A percentile compares a stretch with the other conserved stretches of the same genome.
Evolutionary conservation across 1,284 basidiomycete genomes (phyloP).

Genomic region (Phenoliferia sp.): DNA sequence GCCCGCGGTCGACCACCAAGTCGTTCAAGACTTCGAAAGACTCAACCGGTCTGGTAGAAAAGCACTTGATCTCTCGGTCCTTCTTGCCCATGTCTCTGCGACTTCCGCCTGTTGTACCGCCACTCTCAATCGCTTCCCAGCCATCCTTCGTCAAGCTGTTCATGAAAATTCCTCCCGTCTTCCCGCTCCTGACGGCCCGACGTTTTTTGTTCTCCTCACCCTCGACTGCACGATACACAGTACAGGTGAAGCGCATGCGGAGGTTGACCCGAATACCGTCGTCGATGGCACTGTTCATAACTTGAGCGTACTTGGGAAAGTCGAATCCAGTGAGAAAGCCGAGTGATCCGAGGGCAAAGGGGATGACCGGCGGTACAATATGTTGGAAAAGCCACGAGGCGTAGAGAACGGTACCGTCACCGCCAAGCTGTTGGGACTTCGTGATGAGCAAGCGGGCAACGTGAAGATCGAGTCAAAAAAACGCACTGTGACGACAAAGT

Average conservation of each 20-base stretch:
- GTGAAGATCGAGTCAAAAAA: not conserved
- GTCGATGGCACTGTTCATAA: slow-evolving; percentile 86
- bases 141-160: slow-evolving; percentile 78
- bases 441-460: not conserved
- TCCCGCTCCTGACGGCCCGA: slow-evolving; percentile 77
- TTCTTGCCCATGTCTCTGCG: slow-evolving; percentile 48
- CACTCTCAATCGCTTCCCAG: slow-evolving; percentile 89
- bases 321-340: slow-evolving; percentile 99
- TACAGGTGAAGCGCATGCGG: slow-evolving; percentile 98
- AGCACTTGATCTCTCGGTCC: slow-evolving; percentile 98
- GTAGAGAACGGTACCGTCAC: slow-evolving; percentile 97
- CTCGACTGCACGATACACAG: slow-evolving; percentile 84
- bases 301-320: slow-evolving; percentile 77
- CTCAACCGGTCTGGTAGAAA: slow-evolving; percentile 89
- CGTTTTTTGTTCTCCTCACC: slow-evolving; percentile 51
- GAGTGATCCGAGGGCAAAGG: slow-evolving; percentile 96
- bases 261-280: slow-evolving; percentile 94
- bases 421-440: slow-evolving; percentile 65
- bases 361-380: slow-evolving; percentile 93
- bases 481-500: slow-evolving; percentile 93
- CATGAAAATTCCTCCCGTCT: slow-evolving; percentile 92
- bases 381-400: slow-evolving; percentile 99
- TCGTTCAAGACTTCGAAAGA: slow-evolving; percentile 98
- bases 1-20: slow-evolving; percentile 94
- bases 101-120: slow-evolving; percentile 3